Evolutionary conservation across 352 stramenopile genomes (phyloP), one percentile per base, ranked within the genome.

Genomic region (Blastocystis sp.): DNA sequence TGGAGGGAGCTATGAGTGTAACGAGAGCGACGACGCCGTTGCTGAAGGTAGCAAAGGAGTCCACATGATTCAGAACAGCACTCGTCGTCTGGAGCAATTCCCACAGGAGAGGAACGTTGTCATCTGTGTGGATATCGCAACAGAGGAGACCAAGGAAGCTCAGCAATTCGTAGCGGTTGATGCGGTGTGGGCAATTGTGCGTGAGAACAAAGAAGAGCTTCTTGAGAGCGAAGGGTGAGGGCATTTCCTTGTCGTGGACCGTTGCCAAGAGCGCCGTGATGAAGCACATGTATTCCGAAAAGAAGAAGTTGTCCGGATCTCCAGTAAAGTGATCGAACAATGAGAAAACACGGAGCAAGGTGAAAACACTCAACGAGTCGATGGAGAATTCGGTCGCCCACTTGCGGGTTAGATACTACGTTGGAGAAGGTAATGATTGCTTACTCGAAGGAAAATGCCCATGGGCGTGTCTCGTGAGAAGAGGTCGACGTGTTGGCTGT

Each of bases 91-190:
- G 48, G 14, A 81, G 48, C 21, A 81, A 14, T n/a, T 81, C 29
- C 29, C 46, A 81, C 3, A 81, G 18, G 9, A 14, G 29, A 4
- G 54, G 34, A 29, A 29, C 29, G 42, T 81, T 81, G 29, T 38
- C n/a, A 44, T 21, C 48, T 14, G 40, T 32, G 24, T 64, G 29
- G 29, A 64, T 46, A 61, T 81, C 69, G 1, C 32, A 44, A 38
- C 69, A 81, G 46, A 81, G 48, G 16, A 81, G 48, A 1, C 4
- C 24, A 7, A 81, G 69, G 7, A 61, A 24, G 24, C n/a, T 46
- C 3, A 81, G 24, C 29, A 81, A 40, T 27, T 81, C 69, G 53
- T 63, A 81, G 16, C 69, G 69, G 53, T 81, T 40, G 46, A 81
- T 81, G 16, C 69, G 49, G 14, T 18, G 18, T 4, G 69, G 48